A percentile compares a stretch with the other conserved stretches of the same genome.
phyloP scores from a whole-genome alignment of 2,329 filamentous ascomycete species.

The Emydomyces testavorans region DNA sequence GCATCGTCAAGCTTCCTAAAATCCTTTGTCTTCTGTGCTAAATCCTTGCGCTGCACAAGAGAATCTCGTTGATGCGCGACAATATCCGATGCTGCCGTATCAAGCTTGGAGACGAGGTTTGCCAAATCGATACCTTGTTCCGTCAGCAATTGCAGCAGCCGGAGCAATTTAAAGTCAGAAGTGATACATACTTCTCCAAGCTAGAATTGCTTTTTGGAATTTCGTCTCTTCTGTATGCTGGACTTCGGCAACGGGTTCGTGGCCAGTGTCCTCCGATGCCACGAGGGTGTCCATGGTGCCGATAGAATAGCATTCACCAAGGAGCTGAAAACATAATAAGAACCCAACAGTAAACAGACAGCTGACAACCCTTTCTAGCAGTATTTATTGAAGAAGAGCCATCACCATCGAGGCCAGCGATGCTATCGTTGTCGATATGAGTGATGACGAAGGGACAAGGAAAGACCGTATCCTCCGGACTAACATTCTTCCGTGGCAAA shows the following conservation, averaged over 20 bases:
- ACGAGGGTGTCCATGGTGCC: constrained; percentile 35
- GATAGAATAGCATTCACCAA: constrained; percentile 1
- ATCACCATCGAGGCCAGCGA: neutral
- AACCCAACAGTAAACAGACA: neutral
- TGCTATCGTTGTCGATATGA: neutral
- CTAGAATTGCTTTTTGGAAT: constrained; percentile 89
- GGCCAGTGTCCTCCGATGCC: constrained; percentile 31
- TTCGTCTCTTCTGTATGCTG: constrained; percentile 57
- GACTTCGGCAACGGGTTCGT: constrained; percentile 16
- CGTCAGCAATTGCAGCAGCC: constrained; percentile 8
- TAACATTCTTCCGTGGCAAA: constrained; percentile 8
- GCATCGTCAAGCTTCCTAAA: constrained; percentile 89
- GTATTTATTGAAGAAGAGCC: neutral
- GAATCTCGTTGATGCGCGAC: constrained; percentile 87
- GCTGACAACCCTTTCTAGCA: neutral
- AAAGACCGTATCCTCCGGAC: constrained; percentile 2
- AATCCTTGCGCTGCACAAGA: constrained; percentile 88
- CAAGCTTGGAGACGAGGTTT: constrained; percentile 69
- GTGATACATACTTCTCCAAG: constrained; percentile 69
- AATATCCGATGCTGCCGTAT: constrained; percentile 89
- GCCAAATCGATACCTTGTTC: constrained; percentile 71
- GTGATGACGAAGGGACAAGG: too few species aligned
- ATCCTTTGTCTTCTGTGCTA: constrained; percentile 98
- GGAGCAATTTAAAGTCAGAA: neutral
- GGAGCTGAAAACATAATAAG: constrained; percentile 12